A percentile compares a stretch with the other conserved stretches of the same genome.
phyloP scores from a whole-genome alignment of 2,329 filamentous ascomycete genomes.

The Claviceps pazoutovae region DNA sequence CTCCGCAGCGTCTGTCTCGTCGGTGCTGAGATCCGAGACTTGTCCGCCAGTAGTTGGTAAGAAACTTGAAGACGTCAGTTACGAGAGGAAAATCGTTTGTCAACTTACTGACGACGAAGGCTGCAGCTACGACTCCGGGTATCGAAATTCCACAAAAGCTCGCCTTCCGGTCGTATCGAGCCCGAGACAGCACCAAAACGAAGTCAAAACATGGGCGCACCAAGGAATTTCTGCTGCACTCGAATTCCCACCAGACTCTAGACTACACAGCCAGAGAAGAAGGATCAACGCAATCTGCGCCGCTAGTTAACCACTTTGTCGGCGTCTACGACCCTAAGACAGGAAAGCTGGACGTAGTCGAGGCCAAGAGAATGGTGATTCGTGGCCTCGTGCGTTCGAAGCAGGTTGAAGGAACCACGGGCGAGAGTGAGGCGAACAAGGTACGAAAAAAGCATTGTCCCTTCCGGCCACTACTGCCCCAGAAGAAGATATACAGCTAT shows the following conservation, averaged over 20 bases:
- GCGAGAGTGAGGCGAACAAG: constrained; percentile 15
- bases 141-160: constrained; percentile 21
- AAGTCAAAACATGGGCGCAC: constrained; percentile 25
- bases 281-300: constrained; percentile 15
- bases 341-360: constrained; percentile 44
- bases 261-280: constrained; percentile 46
- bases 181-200: constrained; percentile 19
- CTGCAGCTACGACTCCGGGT: constrained; percentile 21
- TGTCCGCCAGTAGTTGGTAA: constrained; percentile 41
- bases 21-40: constrained; percentile 29
- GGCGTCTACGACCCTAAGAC: constrained; percentile 49
- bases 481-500: background rate
- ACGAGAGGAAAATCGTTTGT: no score
- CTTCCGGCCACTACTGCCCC: no score
- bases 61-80: constrained; percentile 5
- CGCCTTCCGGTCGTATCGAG: constrained; percentile 36
- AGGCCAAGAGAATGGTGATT: constrained; percentile 51
- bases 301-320: constrained; percentile 46
- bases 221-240: constrained; percentile 43
- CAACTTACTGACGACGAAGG: background rate
- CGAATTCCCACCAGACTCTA: constrained; percentile 39
- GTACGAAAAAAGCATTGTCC: constrained; percentile 7
- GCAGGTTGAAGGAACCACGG: constrained; percentile 33
- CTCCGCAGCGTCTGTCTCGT: constrained; percentile 29
- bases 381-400: constrained; percentile 43